Base-by-base conservation (phyloP, 2,329 filamentous ascomycete genomes). In the Sporothrix sp. region DNA sequence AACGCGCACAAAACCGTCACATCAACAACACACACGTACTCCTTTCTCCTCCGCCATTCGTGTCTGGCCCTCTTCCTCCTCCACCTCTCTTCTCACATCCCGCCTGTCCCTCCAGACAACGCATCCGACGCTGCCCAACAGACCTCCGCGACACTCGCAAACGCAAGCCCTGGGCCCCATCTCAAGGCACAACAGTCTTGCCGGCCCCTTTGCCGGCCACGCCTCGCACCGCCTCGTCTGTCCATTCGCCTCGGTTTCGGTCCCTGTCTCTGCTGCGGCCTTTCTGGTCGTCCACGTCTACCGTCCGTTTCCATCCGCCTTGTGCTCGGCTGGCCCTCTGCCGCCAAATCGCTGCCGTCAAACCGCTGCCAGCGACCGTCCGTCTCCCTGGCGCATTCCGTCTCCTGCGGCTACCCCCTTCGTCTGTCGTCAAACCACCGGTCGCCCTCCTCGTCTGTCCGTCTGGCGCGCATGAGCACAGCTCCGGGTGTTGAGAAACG, bases 21-120 rank as follows among this genome's bases (percentile, higher is more conserved):
- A 54, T 55, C 48, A 48, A 55, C 51, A 55, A 49, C 51, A 49
- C 53, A 53, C 47, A 33, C 32, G 28, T 47, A 16, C 28, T 45
- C 33, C 21, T 13, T 35, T 33, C 27, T 35, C 32, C 28, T 43
- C 40, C 32, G 37, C 38, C 30, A 30, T 39, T 33, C 39, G 37
- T 39, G 7, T 36, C 36, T 20, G n/a, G n/a, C n/a, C 14, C 28
- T 25, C 23, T 21, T 18, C 33, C 13, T 32, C 20, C 14, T 18
- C 10, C 25, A 14, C 16, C 23, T 16, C 11, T 28, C n/a, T 18
- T 32, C 32, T 30, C n/a, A 8, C 32, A n/a, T 20, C 8, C 48
- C 7, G 5, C 6, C n/a, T 28, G 23, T 32, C 35, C 25, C 35
- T 39, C 27, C 27, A 11, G 28, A 27, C 25, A 40, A 27, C 46